Percentiles rank a stretch among this genome's conserved stretches.
phyloP scores from a whole-genome alignment of 305 asterid genomes.

The Rubia tinctorum region DNA sequence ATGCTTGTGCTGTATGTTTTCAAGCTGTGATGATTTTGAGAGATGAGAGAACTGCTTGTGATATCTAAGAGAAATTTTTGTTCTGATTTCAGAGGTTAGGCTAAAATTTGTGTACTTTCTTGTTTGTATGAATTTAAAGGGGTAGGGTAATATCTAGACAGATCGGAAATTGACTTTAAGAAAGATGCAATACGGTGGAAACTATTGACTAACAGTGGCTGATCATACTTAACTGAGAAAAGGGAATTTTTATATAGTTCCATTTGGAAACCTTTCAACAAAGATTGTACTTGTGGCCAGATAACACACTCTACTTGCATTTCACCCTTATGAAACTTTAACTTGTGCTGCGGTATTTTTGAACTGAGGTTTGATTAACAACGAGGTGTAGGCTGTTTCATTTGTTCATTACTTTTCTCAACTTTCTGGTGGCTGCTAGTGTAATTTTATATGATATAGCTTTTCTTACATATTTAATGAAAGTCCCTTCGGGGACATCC shows the following conservation, averaged over 20 bases:
- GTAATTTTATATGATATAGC: neutral
- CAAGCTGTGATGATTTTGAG: conserved; percentile 1
- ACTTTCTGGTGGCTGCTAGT: neutral
- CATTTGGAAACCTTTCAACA: too few species aligned
- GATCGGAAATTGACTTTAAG: neutral
- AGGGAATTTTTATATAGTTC: too few species aligned
- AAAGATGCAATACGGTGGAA: too few species aligned
- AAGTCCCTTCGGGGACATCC: conserved; percentile 14
- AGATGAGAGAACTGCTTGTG: neutral
- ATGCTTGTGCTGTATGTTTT: too few species aligned
- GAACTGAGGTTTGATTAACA: neutral
- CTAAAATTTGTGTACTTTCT: neutral
- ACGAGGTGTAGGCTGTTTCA: neutral
- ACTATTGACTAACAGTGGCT: neutral
- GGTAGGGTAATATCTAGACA: neutral
- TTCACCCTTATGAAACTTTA: neutral
- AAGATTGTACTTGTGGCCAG: too few species aligned
- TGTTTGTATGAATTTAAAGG: neutral
- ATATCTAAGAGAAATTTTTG: neutral
- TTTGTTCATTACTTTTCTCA: conserved; percentile 3
- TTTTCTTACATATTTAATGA: neutral
- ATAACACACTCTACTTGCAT: neutral
- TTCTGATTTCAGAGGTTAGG: neutral
- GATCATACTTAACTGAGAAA: too few species aligned
- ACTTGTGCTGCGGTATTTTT: neutral